Evolutionary conservation across 345 rosid species (phyloP).

Genomic region (Arabis hirsuta): DNA sequence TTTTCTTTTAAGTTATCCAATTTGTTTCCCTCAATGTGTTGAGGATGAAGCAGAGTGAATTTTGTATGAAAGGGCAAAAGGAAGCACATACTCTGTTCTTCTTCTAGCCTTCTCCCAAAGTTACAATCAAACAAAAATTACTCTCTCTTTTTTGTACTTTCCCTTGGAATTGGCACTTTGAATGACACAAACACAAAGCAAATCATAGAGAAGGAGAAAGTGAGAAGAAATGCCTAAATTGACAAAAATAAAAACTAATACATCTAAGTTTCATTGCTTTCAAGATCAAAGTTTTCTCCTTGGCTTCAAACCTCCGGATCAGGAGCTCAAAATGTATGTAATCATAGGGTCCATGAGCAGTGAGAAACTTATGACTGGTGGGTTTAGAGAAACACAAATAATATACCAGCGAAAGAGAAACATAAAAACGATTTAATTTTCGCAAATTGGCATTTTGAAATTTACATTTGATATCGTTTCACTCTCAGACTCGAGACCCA

Average conservation of each 20-base stretch:
- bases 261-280: not conserved
- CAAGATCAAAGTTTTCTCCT: not conserved
- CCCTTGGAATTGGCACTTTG: not conserved
- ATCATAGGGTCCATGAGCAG: no score
- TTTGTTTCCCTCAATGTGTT: conserved; percentile 25
- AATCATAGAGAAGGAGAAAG: not conserved
- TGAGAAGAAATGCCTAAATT: no score
- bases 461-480: not conserved
- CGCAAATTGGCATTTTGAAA: not conserved
- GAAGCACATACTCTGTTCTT: conserved; percentile 32
- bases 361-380: no score
- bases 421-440: not conserved
- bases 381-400: not conserved
- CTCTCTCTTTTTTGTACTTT: not conserved
- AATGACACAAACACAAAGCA: not conserved
- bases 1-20: conserved; percentile 24
- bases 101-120: conserved; percentile 20
- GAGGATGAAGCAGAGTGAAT: conserved; percentile 33
- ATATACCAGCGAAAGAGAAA: not conserved
- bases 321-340: not conserved
- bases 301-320: not conserved
- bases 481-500: conserved; percentile 10
- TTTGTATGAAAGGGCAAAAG: conserved; percentile 28
- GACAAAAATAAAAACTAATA: not conserved
- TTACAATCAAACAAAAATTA: not conserved